Base-by-base conservation (phyloP, 306 rosid species). In the Purshia tridentata region DNA sequence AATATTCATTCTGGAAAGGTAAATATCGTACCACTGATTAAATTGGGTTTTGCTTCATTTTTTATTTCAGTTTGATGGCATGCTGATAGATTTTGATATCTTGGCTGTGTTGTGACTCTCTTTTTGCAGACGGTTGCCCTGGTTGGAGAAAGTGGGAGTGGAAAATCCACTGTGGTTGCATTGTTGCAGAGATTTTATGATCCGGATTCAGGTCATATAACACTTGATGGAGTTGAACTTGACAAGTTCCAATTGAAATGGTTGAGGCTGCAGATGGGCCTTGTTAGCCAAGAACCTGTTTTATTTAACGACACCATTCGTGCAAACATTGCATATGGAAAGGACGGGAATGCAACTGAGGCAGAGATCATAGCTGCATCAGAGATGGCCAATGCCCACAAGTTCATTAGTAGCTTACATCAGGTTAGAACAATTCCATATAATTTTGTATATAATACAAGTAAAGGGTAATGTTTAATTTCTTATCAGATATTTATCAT, bases 101-200 rank as follows among this genome's bases (percentile, higher is more conserved):
- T 9, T 6, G 42, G 6, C 20, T 44, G 4, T 64, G 16, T 62
- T 79, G 14, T 22, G 68, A 74, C 46, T 53, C 6, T 62, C 14
- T 51, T 69, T 37, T 49, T 60, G 39, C 82, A 92, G 98, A 88
- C 91, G 0, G 87, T 88, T 29, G 98, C 96, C 44, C 85, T 92
- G 49, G 96, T 92, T 39, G 98, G 98, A 73, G 98, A 92, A 84
- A 92, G 96, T 79, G 98, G 98, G 59, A 92, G 98, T 53, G 98
- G 95, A 6, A 92, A 92, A 83, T 92, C 98, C 15, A 90, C 96
- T 1, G 90, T 88, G 72, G 79, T 92, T 23, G 83, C 96, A 18
- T 79, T 92, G 81, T 67, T 92, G 55, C 91, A 92, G 37, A 87
- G 98, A 83, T 92, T 92, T 77, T 92, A 92, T 78, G 86, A 92